Conservation (phyloP, 148 eudicot species). For the Camellia japonica region DNA sequence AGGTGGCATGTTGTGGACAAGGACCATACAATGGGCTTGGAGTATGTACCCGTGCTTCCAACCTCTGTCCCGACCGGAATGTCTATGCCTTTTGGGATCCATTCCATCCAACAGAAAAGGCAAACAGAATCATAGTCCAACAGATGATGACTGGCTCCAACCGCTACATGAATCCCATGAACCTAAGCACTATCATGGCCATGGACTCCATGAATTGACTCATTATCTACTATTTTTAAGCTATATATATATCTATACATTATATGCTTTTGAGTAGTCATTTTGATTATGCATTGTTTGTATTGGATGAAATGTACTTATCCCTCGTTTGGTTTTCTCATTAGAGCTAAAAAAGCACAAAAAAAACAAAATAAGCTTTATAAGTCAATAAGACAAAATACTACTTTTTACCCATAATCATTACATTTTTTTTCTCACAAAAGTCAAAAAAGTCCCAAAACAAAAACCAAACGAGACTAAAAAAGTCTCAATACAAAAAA, state of each 20-base stretch:
- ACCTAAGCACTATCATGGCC: slow-evolving; percentile 67
- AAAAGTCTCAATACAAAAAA: no score
- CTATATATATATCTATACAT: not conserved
- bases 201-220: slow-evolving; percentile 34
- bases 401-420: no score
- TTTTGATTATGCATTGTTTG: not conserved
- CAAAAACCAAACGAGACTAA: no score
- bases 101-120: slow-evolving; percentile 70
- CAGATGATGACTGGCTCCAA: slow-evolving; percentile 49
- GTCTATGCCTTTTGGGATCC: slow-evolving; percentile 74
- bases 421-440: no score
- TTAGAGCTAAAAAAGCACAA: no score
- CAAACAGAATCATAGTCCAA: slow-evolving; percentile 54
- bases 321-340: no score
- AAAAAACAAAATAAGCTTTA: no score
- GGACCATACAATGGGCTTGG: slow-evolving; percentile 79
- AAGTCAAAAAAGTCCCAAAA: no score
- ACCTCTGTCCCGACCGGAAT: slow-evolving; percentile 47
- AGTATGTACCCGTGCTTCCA: slow-evolving; percentile 51
- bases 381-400: no score
- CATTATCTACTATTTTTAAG: not conserved
- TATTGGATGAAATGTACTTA: not conserved
- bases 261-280: not conserved
- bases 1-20: slow-evolving; percentile 78
- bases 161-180: slow-evolving; percentile 73